Conservation (phyloP, 306 rosid species). For the Pyrus communis region DNA sequence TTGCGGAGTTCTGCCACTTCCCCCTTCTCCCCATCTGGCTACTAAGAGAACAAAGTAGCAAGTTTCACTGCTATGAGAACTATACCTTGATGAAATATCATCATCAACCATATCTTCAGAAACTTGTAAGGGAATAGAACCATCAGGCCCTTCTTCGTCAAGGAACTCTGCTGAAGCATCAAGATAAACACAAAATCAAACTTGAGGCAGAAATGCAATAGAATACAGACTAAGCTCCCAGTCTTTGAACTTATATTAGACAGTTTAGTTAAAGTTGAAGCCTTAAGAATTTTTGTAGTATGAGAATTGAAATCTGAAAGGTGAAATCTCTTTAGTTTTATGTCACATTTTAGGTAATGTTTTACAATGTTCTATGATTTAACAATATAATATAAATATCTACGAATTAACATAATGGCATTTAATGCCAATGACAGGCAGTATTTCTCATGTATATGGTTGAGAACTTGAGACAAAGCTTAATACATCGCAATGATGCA, state of each 20-base stretch:
- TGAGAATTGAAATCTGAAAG: neutral
- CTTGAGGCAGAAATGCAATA: constrained; percentile 2
- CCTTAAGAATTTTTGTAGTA: neutral
- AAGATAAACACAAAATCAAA: constrained; percentile 12
- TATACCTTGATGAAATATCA: constrained; percentile 78
- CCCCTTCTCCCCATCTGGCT: neutral
- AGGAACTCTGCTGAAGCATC: constrained; percentile 46
- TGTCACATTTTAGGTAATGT: neutral
- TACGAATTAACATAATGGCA: neutral
- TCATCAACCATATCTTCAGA: constrained; percentile 76
- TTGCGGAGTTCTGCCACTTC: neutral
- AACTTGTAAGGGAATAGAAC: constrained; percentile 62
- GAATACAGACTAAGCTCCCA: neutral
- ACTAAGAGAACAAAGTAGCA: neutral
- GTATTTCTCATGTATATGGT: neutral
- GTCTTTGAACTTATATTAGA: neutral
- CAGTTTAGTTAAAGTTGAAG: neutral
- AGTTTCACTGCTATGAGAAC: neutral
- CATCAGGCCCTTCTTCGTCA: constrained; percentile 68
- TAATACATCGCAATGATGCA: neutral
- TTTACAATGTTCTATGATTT: neutral
- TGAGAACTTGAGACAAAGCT: neutral
- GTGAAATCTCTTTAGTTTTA: neutral
- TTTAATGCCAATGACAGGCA: neutral
- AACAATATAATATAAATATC: neutral